These are phyloP conservation scores for Lepidium campestre DNA, from an alignment of 441 rosid genomes.

Conservation along the genomic window DNA sequence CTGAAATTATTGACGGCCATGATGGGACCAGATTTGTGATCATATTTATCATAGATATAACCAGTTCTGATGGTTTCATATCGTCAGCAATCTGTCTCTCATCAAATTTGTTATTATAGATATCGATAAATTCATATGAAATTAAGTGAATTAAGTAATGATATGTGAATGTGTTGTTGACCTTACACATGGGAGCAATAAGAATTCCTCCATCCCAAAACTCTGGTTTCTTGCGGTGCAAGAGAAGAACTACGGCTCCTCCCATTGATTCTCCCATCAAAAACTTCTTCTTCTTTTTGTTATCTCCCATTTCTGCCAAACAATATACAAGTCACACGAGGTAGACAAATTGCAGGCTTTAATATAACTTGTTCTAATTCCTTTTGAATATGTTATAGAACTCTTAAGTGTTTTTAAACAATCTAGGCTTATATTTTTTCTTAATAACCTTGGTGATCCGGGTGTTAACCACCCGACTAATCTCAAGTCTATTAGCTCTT, in stretches of 20 bases:
- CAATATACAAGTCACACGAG: background rate
- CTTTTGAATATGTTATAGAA: too few relatives aligned
- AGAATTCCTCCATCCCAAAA: slow-evolving; percentile 90
- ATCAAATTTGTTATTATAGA: background rate
- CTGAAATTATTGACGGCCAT: slow-evolving; percentile 54
- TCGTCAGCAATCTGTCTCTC: slow-evolving; percentile 61
- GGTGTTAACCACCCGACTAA: too few relatives aligned
- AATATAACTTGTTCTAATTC: too few relatives aligned
- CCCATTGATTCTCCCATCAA: slow-evolving; percentile 94
- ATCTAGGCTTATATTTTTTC: too few relatives aligned
- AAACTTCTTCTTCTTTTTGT: slow-evolving; percentile 54
- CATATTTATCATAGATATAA: slow-evolving; percentile 39
- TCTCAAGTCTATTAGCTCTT: too few relatives aligned
- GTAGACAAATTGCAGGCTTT: too few relatives aligned
- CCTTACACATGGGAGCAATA: slow-evolving; percentile 99
- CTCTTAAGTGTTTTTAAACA: too few relatives aligned
- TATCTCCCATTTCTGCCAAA: slow-evolving; percentile 45
- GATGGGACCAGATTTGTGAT: slow-evolving; percentile 54
- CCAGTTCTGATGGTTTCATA: slow-evolving; percentile 48
- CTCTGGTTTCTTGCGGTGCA: slow-evolving; percentile 60
- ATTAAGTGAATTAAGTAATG: background rate
- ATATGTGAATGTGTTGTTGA: slow-evolving; percentile 37
- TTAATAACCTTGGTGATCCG: too few relatives aligned
- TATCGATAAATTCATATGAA: too few relatives aligned
- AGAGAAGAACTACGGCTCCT: slow-evolving; percentile 66